phyloP scores from a whole-genome alignment of 306 rosid species.

The Prunus fruticosa region DNA sequence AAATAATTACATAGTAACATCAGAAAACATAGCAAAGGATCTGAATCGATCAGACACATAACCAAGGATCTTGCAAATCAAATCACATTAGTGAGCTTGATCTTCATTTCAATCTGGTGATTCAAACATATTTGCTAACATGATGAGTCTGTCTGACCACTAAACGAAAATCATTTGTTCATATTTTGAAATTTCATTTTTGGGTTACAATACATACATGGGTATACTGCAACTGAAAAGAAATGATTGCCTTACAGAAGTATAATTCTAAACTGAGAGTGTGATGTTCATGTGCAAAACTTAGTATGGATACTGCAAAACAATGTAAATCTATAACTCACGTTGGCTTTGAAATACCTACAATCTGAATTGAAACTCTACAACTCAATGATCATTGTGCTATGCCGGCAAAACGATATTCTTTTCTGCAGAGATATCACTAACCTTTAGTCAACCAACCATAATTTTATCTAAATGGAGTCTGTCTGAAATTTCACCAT shows the following conservation, averaged over 20 bases:
- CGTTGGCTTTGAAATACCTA: neutral
- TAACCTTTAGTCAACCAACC: constrained; percentile 48
- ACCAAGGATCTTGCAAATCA: too few species aligned
- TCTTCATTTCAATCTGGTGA: too few species aligned
- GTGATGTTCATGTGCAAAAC: neutral
- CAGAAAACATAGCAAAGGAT: too few species aligned
- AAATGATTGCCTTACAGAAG: neutral
- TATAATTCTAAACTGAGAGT: neutral
- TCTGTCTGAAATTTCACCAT: constrained; percentile 49
- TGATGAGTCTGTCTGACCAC: neutral
- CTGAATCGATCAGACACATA: too few species aligned
- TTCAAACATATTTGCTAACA: neutral
- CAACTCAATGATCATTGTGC: neutral
- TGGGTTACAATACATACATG: neutral
- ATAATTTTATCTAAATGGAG: constrained; percentile 55
- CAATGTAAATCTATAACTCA: neutral
- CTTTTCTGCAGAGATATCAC: neutral
- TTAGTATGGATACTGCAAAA: neutral
- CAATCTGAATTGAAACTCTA: neutral
- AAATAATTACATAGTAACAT: too few species aligned
- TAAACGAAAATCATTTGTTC: neutral
- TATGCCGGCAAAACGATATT: neutral
- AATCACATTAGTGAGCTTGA: too few species aligned
- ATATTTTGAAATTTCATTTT: neutral
- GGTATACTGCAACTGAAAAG: neutral